Evolutionary conservation across 805 yeast species (phyloP), one percentile per base, ranked within the genome.

Genomic region (Zygoascus tannicola): DNA sequence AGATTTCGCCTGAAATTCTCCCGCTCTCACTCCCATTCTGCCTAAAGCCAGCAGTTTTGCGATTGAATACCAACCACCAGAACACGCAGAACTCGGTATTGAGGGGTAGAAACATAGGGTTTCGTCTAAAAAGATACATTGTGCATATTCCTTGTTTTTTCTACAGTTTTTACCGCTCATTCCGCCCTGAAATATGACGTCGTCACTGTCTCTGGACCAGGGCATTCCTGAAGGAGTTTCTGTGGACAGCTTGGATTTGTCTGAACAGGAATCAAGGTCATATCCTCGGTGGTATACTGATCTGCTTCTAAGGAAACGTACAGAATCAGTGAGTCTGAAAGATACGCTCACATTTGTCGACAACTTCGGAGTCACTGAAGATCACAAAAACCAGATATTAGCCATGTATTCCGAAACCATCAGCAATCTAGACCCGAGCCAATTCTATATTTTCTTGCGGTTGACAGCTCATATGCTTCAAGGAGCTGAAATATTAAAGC

Each of bases 241-340:
- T 16, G 50, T 62, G 15, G 65, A 59, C 47, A 53, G 55, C 44
- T 55, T 62, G 48, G 85, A 85, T 46, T 70, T 90, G 38, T 74
- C 95, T 0, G 71, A 72, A 16, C 83, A 81, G 45, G 98, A 90
- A 62, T 74, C 78, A 10, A 77, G 81, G 55, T 83, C 96, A 1
- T 90, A 90, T 62, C 75, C 90, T 53, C 70, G 96, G 51, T 90
- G 98, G 98, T 90, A 88, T 61, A 81, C 86, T 52, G 88, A 85
- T 56, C 76, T 90, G 26, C 73, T 83, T 32, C 71, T 83, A 37
- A 74, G 88, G 43, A 81, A 82, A 50, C 63, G 56, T 49, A 78
- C 79, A 32, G 72, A 79, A 35, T 65, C 84, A 26, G 78, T 90
- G 5, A 70, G 79, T 3, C 65, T 90, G 49, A 73, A 70, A 8